Base-by-base conservation (phyloP, 2,329 filamentous ascomycete genomes). In the Fusarium algeriense region DNA sequence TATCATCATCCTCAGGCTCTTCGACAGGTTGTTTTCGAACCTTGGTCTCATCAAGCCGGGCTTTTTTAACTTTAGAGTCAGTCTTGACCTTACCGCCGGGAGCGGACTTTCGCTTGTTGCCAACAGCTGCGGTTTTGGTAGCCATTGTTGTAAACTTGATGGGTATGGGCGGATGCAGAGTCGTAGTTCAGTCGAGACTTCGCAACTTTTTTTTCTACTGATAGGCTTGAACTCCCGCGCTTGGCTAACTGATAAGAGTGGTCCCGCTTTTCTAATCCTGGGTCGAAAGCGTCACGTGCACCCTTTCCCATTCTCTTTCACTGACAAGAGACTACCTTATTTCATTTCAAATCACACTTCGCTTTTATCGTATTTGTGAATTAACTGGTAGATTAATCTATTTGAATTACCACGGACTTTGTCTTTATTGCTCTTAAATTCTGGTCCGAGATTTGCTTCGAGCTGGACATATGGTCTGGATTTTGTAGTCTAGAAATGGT, bases 51-150 rank as follows among this genome's bases (percentile, higher is more conserved):
- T 83, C 80, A 35, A 86, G 75, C 71, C 84, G 84, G 41, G 83
- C 80, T 78, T 91, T 91, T 79, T 89, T 89, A 41, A 78, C 72
- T 60, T 82, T 82, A 57, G 81, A 81, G 49, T 81, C 80, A 20
- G 81, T 73, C 54, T 78, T 83, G 46, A 83, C 80, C 78, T 87
- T 89, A 38, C 79, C 78, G 37, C 75, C 76, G 11, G 83, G 78
- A 30, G 82, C 80, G 37, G 84, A 83, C 81, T 91, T 91, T 72
- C 89, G 83, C 81, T 91, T 91, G 66, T 81, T 84, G 54, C 86
- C 86, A 38, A 80, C 79, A 48, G 81, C 80, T 57, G 83, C 80
- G 63, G 78, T 77, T 77, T 86, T 88, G 15, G 83, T 83, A 37
- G 85, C 85, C 86, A 89, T 88, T 76, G 67, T 66, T 38, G 52